Conservation (phyloP, 2,329 filamentous ascomycete species). For the Aspergillus neoniger region DNA sequence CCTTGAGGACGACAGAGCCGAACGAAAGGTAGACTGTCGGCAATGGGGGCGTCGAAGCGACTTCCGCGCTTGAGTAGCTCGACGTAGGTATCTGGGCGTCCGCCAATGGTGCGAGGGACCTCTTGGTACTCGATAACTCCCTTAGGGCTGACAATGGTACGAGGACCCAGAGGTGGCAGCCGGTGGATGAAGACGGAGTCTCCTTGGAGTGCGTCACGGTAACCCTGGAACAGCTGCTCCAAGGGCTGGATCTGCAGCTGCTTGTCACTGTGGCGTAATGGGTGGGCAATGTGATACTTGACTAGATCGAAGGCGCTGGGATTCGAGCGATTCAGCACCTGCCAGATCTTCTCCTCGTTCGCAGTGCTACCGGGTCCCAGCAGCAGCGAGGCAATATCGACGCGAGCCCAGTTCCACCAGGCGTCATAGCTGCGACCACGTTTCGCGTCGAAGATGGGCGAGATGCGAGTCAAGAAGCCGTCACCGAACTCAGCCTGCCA, state of each 20-base stretch:
- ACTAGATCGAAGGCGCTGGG: neutral
- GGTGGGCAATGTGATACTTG: neutral
- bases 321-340: neutral
- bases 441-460: neutral
- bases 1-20: neutral
- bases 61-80: neutral
- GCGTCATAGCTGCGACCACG: neutral
- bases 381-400: neutral
- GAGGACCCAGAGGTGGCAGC: neutral
- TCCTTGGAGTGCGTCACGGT: neutral
- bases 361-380: neutral
- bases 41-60: neutral
- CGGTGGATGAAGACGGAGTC: neutral
- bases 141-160: neutral
- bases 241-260: neutral
- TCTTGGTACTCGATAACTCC: neutral
- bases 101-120: neutral
- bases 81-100: neutral
- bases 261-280: neutral
- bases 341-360: neutral
- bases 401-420: constrained; percentile 10
- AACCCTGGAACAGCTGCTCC: neutral
- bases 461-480: neutral
- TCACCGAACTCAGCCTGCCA: constrained; percentile 7
- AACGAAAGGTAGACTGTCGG: neutral